Percentiles rank a stretch among this genome's conserved stretches.
phyloP scores from a whole-genome alignment of 257 asterid species.

The Perilla frutescens region DNA sequence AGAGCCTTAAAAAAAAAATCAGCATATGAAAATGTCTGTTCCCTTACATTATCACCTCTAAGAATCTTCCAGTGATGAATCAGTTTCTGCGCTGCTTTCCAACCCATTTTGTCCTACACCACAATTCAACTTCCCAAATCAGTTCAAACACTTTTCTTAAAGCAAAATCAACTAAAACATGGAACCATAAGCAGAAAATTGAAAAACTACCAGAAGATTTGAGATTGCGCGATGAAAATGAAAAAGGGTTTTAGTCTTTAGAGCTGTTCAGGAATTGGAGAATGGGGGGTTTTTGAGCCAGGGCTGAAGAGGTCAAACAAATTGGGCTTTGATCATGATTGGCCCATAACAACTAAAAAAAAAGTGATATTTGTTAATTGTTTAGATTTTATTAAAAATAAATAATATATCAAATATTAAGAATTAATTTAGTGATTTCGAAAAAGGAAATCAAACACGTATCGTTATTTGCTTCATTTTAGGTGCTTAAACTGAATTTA shows the following conservation, averaged over 20 bases:
- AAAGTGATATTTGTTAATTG: no score
- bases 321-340: conserved; percentile 21
- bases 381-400: no score
- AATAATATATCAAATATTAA: no score
- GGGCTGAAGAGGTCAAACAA: neutral
- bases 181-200: neutral
- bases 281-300: conserved; percentile 19
- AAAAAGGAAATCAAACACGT: no score
- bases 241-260: conserved; percentile 29
- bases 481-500: no score
- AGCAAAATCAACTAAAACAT: neutral
- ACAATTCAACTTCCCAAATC: neutral
- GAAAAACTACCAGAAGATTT: conserved; percentile 31
- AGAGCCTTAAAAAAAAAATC: neutral
- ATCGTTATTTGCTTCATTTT: no score
- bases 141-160: conserved; percentile 9
- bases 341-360: conserved; percentile 6
- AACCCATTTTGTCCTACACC: conserved; percentile 61
- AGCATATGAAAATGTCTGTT: neutral
- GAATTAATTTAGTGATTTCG: no score
- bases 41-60: conserved; percentile 91
- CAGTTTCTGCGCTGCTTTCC: conserved; percentile 95
- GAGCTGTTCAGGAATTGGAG: conserved; percentile 18
- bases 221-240: conserved; percentile 21
- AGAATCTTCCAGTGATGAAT: conserved; percentile 91